These are phyloP conservation scores for Trichoderma brevicompactum DNA, from an alignment of 2,329 filamentous ascomycete genomes.

Conservation along the genomic window DNA sequence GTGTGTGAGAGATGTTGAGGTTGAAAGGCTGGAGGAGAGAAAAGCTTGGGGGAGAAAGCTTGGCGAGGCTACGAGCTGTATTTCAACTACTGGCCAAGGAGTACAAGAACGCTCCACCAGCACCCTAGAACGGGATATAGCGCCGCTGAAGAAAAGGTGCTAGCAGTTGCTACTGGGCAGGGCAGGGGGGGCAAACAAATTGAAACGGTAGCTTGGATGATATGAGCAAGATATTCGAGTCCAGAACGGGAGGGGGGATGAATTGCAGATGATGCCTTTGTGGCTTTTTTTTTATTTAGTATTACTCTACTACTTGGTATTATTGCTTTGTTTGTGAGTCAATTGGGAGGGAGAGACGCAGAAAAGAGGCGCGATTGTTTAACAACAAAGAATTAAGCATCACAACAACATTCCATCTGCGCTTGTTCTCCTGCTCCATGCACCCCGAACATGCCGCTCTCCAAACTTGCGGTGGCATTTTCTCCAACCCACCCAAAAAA, in stretches of 20 bases:
- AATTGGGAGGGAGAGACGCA: too few species aligned
- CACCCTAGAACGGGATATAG: neutral
- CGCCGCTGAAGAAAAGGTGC: neutral
- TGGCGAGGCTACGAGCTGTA: conserved; percentile 17
- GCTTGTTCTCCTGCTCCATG: too few species aligned
- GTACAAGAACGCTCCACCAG: conserved; percentile 10
- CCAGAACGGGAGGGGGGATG: neutral
- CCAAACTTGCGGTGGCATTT: neutral
- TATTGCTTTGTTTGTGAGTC: too few species aligned
- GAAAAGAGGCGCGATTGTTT: too few species aligned
- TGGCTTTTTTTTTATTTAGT: too few species aligned
- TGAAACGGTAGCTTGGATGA: conserved; percentile 19
- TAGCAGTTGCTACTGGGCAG: neutral
- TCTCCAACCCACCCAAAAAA: neutral
- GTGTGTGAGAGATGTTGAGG: neutral
- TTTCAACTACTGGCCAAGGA: conserved; percentile 1
- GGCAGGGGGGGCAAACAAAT: conserved; percentile 2
- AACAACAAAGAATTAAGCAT: neutral
- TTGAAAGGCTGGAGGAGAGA: neutral
- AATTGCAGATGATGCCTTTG: too few species aligned
- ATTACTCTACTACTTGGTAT: too few species aligned
- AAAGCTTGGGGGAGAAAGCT: conserved; percentile 4
- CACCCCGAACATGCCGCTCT: neutral
- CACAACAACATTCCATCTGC: neutral
- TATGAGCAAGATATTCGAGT: conserved; percentile 18